These are phyloP conservation scores for Cladophialophora bantiana DNA, from an alignment of 2,329 filamentous ascomycete genomes.

Conservation along the genomic window DNA sequence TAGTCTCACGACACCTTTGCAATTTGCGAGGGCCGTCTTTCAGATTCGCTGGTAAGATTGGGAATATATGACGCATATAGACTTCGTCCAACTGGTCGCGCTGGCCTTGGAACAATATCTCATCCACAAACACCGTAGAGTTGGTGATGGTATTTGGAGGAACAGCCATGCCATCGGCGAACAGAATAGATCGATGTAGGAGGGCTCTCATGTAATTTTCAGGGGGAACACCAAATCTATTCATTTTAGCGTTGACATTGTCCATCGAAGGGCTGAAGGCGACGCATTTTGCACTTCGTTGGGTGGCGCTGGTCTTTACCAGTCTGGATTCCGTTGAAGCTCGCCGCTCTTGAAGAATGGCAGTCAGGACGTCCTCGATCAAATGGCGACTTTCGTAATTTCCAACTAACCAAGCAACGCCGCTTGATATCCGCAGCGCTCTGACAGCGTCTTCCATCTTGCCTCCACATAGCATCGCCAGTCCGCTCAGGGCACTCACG, in stretches of 20 bases:
- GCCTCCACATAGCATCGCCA: conserved; percentile 12
- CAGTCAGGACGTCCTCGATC: conserved; percentile 9
- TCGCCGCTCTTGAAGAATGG: neutral
- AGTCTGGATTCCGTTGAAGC: neutral
- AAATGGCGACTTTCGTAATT: conserved; percentile 12
- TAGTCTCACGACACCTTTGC: conserved; percentile 9
- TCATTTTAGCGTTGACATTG: conserved; percentile 20
- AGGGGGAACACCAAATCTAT: conserved; percentile 13
- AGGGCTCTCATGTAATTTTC: conserved; percentile 10
- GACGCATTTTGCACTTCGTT: neutral
- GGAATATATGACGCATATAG: conserved; percentile 4
- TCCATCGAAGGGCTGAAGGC: conserved; percentile 18
- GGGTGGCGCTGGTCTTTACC: neutral
- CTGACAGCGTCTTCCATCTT: neutral
- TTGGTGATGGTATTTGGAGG: conserved; percentile 10
- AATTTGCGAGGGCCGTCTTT: conserved; percentile 11
- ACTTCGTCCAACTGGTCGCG: conserved; percentile 14
- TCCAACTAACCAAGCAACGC: conserved; percentile 16
- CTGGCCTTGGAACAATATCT: conserved; percentile 18
- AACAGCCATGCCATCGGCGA: conserved; percentile 13
- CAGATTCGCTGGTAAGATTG: neutral
- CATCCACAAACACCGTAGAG: conserved; percentile 18
- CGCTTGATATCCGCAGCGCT: conserved; percentile 15
- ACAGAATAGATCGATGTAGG: conserved; percentile 14
- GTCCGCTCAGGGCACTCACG: conserved; percentile 8